phyloP scores from a whole-genome alignment of 345 rosid species.

The Cardamine chenopodiifolia region DNA sequence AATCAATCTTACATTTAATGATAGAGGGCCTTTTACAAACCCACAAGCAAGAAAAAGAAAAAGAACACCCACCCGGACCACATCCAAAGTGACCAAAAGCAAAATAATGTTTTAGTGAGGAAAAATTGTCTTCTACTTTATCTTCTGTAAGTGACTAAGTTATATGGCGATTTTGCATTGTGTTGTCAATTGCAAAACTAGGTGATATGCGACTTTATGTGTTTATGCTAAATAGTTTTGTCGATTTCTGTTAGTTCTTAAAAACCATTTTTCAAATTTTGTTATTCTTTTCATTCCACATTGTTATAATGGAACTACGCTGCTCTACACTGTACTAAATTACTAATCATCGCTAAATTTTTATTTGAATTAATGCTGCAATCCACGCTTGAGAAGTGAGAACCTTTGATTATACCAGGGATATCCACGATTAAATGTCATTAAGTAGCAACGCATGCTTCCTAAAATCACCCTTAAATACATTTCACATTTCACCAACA shows the following conservation, averaged over 20 bases:
- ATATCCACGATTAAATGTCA: background rate
- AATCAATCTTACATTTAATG: too few relatives aligned
- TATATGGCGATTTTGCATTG: background rate
- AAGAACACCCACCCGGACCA: background rate
- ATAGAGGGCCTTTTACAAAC: background rate
- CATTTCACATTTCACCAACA: background rate
- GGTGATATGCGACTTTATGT: background rate
- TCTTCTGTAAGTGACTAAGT: too few relatives aligned
- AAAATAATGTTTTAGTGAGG: background rate
- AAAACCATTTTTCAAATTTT: too few relatives aligned
- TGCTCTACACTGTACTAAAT: background rate
- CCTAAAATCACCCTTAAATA: constrained; percentile 10
- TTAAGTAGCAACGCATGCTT: constrained; percentile 22
- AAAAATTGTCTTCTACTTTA: too few relatives aligned
- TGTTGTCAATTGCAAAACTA: background rate
- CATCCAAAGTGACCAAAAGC: background rate
- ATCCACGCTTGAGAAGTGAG: constrained; percentile 7
- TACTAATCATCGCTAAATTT: background rate
- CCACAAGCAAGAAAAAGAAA: background rate
- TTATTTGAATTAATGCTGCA: background rate
- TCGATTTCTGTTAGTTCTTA: too few relatives aligned
- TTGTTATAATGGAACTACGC: background rate
- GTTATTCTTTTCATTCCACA: too few relatives aligned
- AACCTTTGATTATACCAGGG: background rate
- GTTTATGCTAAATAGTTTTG: too few relatives aligned